Evolutionary conservation across 192 early-diverging fungal species (phyloP).

Genomic region (Oehlia diaphana): DNA sequence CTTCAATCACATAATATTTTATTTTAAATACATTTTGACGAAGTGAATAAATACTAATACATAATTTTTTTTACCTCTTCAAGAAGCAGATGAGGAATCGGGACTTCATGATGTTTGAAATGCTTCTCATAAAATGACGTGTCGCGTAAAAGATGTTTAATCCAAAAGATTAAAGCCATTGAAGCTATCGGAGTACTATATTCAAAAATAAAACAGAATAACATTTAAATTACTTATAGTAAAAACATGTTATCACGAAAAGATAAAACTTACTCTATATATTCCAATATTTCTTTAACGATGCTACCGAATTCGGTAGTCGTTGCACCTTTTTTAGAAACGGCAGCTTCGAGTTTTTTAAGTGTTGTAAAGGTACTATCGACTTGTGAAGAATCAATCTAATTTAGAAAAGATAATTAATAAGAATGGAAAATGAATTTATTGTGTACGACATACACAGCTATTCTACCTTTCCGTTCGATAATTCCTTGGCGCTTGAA

Average conservation of each 20-base stretch:
- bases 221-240: background rate
- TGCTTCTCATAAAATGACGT: slow-evolving; percentile 71
- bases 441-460: background rate
- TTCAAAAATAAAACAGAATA: background rate
- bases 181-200: slow-evolving; percentile 54
- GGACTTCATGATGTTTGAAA: slow-evolving; percentile 61
- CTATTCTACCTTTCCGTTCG: slow-evolving; percentile 31
- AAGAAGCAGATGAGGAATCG: slow-evolving; percentile 62
- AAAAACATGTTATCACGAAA: slow-evolving; percentile 6
- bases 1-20: slow-evolving; percentile 3
- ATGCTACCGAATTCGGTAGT: slow-evolving; percentile 43
- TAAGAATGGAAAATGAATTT: background rate
- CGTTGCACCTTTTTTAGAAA: slow-evolving; percentile 39
- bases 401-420: background rate
- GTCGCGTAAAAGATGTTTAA: slow-evolving; percentile 59
- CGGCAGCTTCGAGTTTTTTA: slow-evolving; percentile 37
- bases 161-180: slow-evolving; percentile 62
- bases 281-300: slow-evolving; percentile 40
- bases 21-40: background rate
- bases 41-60: background rate
- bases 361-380: slow-evolving; percentile 37
- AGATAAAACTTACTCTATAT: slow-evolving; percentile 43
- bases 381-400: slow-evolving; percentile 38
- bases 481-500: slow-evolving; percentile 43
- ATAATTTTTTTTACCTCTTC: slow-evolving; percentile 54